Percentiles rank a stretch among this genome's conserved stretches.
These are phyloP conservation scores for Penicillium ochrochloron DNA, from an alignment of 495 filamentous ascomycete genomes.

Conservation along the genomic window DNA sequence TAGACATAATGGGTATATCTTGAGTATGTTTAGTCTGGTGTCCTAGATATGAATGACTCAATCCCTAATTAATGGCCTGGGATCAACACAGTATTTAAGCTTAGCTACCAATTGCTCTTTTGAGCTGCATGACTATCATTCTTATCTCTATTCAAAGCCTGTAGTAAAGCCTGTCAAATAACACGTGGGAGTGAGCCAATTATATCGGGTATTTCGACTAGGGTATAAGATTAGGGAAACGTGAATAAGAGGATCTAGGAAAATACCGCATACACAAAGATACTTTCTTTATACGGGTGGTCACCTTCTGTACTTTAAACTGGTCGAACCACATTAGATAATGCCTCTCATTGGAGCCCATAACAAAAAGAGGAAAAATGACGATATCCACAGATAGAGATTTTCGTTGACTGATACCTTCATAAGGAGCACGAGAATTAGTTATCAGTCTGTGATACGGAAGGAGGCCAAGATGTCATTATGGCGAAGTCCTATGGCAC, in stretches of 20 bases:
- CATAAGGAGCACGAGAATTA: not conserved
- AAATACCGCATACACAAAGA: slow-evolving; percentile 15
- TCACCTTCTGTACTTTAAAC: not conserved
- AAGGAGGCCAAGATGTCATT: too few relatives aligned
- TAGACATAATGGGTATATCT: not conserved
- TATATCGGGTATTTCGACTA: not conserved
- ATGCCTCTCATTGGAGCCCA: not conserved
- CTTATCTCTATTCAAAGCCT: slow-evolving; percentile 1
- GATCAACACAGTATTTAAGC: not conserved
- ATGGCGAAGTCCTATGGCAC: not conserved
- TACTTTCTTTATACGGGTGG: not conserved
- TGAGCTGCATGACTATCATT: not conserved
- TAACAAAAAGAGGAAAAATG: not conserved
- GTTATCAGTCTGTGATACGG: too few relatives aligned
- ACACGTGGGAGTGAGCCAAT: not conserved
- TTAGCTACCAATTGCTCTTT: not conserved
- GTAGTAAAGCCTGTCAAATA: not conserved
- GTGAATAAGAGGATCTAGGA: slow-evolving; percentile 6
- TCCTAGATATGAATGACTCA: too few relatives aligned
- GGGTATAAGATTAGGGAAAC: slow-evolving; percentile 10
- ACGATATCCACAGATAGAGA: not conserved
- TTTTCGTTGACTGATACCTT: not conserved
- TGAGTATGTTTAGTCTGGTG: too few relatives aligned
- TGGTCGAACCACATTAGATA: not conserved
- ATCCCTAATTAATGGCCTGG: not conserved